Evolutionary conservation across 2,329 filamentous ascomycete species (phyloP), one percentile per base, ranked within the genome.

Genomic region (Sporothrix pseudoabietina): DNA sequence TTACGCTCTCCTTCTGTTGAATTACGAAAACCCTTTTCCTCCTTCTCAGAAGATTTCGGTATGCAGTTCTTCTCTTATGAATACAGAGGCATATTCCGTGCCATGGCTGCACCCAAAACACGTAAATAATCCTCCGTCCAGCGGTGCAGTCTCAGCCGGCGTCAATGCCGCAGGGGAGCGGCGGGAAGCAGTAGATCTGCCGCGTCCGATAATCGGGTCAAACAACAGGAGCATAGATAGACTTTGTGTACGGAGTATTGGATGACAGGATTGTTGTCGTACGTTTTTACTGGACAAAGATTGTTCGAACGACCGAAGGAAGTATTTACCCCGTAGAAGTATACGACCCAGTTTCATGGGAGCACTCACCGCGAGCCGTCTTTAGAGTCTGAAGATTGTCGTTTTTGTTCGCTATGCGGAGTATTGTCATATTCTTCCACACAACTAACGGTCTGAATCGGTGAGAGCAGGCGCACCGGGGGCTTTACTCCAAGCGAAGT

Each of bases 331-430:
- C 26, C 26, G 26, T 26, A 26, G 35, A 63, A 63, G 7, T 41
- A 63, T 3, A 41, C 12, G 39, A 22, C 61, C 61, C 61, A 65
- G 10, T 65, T 47, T 47, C 39, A 30, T 47, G n/a, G 61, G 22
- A 66, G 7, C 61, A 5, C 12, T 44, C 39, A 66, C 61, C 61
- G 61, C 61, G 39, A 66, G 61, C 61, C 61, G 12, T 44, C 61
- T n/a, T 26, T 35, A 19, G 16, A 14, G 14, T 35, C 14, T n/a
- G 6, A 35, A 19, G 26, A 14, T 35, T 12, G 35, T 4, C 1
- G 0, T 35, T 59, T 59, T 4, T 16, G 32, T 26, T 19, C 22
- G 22, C 10, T n/a, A 19, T 9, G n/a, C n/a, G 26, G 26, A 26
- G 26, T 26, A 16, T 47, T 47, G 10, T 30, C 39, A 44, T 26